Conservation (phyloP, 176 grass and related monocot species). For the Tillandsia fasciculata region DNA sequence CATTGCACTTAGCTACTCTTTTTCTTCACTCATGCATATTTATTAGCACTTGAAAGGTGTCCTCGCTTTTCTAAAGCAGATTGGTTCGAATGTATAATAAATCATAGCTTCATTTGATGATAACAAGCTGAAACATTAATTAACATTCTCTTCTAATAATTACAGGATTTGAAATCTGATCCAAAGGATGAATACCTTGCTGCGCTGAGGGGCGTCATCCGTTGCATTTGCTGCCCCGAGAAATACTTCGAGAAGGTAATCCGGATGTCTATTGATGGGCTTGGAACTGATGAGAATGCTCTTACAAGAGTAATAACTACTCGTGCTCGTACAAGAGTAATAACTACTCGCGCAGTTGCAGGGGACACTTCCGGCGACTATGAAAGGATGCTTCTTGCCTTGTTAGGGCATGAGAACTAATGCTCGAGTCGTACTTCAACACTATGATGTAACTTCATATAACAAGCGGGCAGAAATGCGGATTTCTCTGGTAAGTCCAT, state of each 20-base stretch:
- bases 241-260: conserved; percentile 76
- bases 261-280: conserved; percentile 47
- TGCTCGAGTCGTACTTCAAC: background rate
- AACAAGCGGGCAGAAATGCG: background rate
- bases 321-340: conserved; percentile 58
- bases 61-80: background rate
- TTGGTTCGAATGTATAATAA: background rate
- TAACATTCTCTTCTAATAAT: background rate
- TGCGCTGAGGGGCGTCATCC: conserved; percentile 44
- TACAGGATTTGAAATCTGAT: conserved; percentile 80
- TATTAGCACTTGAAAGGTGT: background rate
- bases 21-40: background rate
- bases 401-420: conserved; percentile 41
- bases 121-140: background rate
- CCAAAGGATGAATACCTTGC: conserved; percentile 81
- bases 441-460: background rate
- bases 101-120: background rate
- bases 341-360: conserved; percentile 48
- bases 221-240: conserved; percentile 59
- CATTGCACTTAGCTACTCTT: background rate
- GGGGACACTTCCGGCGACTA: conserved; percentile 73
- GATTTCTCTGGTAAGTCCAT: background rate
- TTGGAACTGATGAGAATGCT: conserved; percentile 69
- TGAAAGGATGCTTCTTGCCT: conserved; percentile 65
- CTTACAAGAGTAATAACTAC: conserved; percentile 66